Evolutionary conservation across 75 land plant species (phyloP), one percentile per base, ranked within the genome.

Genomic region (Sequoia sempervirens): DNA sequence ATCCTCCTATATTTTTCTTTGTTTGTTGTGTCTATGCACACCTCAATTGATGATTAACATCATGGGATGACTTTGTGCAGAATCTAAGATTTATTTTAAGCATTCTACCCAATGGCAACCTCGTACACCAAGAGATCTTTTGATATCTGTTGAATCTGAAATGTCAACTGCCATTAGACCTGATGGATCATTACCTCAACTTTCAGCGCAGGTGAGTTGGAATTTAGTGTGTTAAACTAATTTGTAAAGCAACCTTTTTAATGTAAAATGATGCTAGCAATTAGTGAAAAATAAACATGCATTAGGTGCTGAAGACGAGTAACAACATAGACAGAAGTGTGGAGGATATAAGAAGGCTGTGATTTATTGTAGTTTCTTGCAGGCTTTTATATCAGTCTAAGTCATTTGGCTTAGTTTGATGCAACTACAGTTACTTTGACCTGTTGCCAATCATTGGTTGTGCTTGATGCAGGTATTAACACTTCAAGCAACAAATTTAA

Each of bases 401-500:
- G 4, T 26, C 2, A n/a, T 78, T 26, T 28, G 10, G n/a, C 30
- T 41, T 78, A 45, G 43, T 23, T 32, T 10, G 46, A 37, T 45
- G 30, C n/a, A 1, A 78, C 30, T 78, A 28, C 28, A n/a, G 47
- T 20, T 0, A 78, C 50, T 0, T 78, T 78, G 26, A 78, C 50
- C n/a, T 45, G 80, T 61, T 80, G 14, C 32, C 36, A 74, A 41
- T 30, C 43, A 2, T 46, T 74, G 23, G 4, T 38, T 74, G 79
- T 38, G 32, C 26, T 70, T 84, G 41, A 40, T 38, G 53, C 96
- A 98, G 99, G 98, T 94, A 61, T 86, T 98, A 70, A 98, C 95
- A 43, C 95, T 98, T 80, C 95, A 98, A 83, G 99, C 98, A 58
- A 92, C 99, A 89, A 98, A 98, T 84, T 85, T 96, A 81, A 96